phyloP scores from a whole-genome alignment of 345 rosid species.

The Hypericum androsaemum region DNA sequence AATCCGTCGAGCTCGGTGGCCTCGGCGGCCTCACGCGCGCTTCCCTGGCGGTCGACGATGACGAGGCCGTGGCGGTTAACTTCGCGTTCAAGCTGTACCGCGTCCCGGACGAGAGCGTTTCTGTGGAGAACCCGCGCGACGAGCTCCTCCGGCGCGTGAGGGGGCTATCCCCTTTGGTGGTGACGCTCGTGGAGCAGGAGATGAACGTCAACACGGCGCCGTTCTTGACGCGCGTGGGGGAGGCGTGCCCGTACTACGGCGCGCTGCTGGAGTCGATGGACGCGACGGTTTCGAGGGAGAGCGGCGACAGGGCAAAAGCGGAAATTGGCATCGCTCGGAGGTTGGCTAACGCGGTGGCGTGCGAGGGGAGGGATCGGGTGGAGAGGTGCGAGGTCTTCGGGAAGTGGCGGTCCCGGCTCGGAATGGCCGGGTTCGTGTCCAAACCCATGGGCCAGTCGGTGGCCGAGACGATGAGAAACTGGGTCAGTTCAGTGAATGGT shows the following conservation, averaged over 20 bases:
- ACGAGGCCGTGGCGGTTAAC: constrained; percentile 67
- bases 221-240: constrained; percentile 48
- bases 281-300: constrained; percentile 33
- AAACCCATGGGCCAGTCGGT: constrained; percentile 42
- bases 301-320: constrained; percentile 33
- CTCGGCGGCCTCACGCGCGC: constrained; percentile 51
- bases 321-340: constrained; percentile 68
- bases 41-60: constrained; percentile 53
- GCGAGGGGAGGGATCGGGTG: constrained; percentile 74
- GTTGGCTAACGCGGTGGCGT: constrained; percentile 63
- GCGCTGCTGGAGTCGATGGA: constrained; percentile 79
- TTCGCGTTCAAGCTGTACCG: constrained; percentile 65
- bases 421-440: constrained; percentile 81
- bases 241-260: constrained; percentile 46
- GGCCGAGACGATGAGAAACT: constrained; percentile 46
- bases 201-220: constrained; percentile 66
- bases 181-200: constrained; percentile 67
- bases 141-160: constrained; percentile 87
- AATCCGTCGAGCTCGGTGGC: constrained; percentile 23
- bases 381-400: constrained; percentile 95
- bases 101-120: constrained; percentile 87
- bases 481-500: constrained; percentile 31
- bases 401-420: constrained; percentile 91
- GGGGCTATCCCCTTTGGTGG: constrained; percentile 59
- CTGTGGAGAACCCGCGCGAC: constrained; percentile 77